Evolutionary conservation across 1,284 basidiomycete species (phyloP).

Genomic region (Sutorius eximius): DNA sequence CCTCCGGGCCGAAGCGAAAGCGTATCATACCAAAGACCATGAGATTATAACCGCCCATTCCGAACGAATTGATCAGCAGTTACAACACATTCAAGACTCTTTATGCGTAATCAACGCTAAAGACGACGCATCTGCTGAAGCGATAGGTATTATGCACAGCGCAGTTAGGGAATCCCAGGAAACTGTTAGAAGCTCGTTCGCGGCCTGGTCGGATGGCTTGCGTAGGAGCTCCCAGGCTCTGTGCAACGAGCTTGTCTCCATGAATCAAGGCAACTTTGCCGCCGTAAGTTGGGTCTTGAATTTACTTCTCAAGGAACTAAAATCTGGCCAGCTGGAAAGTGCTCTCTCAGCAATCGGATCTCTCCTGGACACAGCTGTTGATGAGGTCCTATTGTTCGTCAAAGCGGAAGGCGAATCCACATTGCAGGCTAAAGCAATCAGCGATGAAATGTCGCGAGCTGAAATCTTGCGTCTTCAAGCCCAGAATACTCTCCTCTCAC

Average conservation of each 20-base stretch:
- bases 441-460: conserved; percentile 50
- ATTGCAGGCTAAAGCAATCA: conserved; percentile 50
- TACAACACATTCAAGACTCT: conserved; percentile 56
- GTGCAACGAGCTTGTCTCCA: conserved; percentile 45
- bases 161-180: conserved; percentile 55
- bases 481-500: conserved; percentile 70
- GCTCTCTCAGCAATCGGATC: conserved; percentile 51
- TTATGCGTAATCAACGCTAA: conserved; percentile 58
- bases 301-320: background rate
- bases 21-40: conserved; percentile 58
- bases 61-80: conserved; percentile 58
- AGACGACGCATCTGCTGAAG: conserved; percentile 55
- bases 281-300: conserved; percentile 37
- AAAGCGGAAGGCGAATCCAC: conserved; percentile 54
- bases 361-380: conserved; percentile 61
- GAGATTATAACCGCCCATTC: conserved; percentile 54
- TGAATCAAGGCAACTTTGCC: conserved; percentile 45
- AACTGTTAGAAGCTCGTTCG: conserved; percentile 52
- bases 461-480: conserved; percentile 68
- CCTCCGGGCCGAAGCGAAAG: conserved; percentile 57
- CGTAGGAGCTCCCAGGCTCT: conserved; percentile 49
- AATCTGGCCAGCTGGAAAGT: conserved; percentile 47
- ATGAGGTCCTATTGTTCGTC: conserved; percentile 59
- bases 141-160: conserved; percentile 47
- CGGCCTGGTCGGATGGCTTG: conserved; percentile 54